Conservation (phyloP, 768 basidiomycete genomes). For the Cytidiella melzeri region DNA sequence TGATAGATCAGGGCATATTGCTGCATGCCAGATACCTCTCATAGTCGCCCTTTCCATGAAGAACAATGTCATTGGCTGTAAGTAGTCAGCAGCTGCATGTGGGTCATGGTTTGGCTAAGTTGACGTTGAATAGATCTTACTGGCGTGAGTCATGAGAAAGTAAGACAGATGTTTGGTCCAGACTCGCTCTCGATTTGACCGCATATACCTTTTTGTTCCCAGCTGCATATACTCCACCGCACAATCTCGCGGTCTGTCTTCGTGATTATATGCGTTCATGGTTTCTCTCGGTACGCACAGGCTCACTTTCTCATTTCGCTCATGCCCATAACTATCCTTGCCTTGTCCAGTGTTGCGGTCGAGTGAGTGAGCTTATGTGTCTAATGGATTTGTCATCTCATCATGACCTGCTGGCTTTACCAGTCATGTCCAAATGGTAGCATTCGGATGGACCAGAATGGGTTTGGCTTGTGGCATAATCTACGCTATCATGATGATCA, state of each 20-base stretch:
- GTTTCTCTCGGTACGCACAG: constrained; percentile 24
- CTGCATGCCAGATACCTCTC: constrained; percentile 42
- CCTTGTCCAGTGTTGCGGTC: too few species aligned
- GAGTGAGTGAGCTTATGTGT: too few species aligned
- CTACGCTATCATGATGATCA: constrained; percentile 31
- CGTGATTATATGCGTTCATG: constrained; percentile 40
- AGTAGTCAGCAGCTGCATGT: not conserved
- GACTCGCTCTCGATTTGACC: too few species aligned
- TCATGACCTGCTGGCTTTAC: not conserved
- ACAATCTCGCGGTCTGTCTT: constrained; percentile 37
- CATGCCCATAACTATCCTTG: too few species aligned
- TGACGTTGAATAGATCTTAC: constrained; percentile 34
- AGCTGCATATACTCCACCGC: constrained; percentile 40
- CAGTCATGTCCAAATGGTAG: not conserved
- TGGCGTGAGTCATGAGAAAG: constrained; percentile 48
- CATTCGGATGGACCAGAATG: constrained; percentile 12
- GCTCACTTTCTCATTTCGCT: too few species aligned
- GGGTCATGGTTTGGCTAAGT: not conserved
- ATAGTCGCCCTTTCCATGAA: constrained; percentile 47
- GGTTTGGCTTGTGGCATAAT: constrained; percentile 22
- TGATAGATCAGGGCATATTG: constrained; percentile 33
- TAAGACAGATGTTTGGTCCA: not conserved
- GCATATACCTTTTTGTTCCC: too few species aligned
- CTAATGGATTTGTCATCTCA: too few species aligned
- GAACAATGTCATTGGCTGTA: constrained; percentile 45